phyloP scores from a whole-genome alignment of 768 basidiomycete species.

The Grammothele lineata region DNA sequence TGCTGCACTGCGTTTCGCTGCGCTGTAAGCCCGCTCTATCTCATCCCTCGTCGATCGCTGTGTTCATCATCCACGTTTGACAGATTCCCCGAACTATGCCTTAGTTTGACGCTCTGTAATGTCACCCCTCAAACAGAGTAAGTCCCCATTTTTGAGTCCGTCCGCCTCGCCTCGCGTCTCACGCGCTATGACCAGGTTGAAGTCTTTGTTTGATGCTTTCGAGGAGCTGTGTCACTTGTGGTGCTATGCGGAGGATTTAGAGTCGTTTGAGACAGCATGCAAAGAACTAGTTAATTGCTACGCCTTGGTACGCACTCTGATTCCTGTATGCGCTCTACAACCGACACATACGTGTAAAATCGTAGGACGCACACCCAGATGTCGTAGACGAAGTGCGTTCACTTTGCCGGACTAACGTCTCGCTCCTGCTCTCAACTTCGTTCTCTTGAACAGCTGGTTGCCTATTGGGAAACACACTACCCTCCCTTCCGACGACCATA shows the following conservation, averaged over 20 bases:
- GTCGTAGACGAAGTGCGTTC: constrained; percentile 59
- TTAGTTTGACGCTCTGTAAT: constrained; percentile 66
- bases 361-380: constrained; percentile 53
- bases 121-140: constrained; percentile 66
- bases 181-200: constrained; percentile 37
- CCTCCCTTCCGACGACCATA: constrained; percentile 53
- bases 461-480: constrained; percentile 54
- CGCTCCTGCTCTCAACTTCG: neutral
- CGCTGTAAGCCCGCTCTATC: constrained; percentile 43
- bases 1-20: constrained; percentile 58
- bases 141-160: constrained; percentile 20
- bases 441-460: constrained; percentile 46
- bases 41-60: neutral
- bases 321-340: too few relatives aligned
- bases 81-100: constrained; percentile 70
- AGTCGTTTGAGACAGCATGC: constrained; percentile 61
- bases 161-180: neutral
- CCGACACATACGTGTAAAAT: too few relatives aligned
- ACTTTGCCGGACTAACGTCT: neutral
- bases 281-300: constrained; percentile 55
- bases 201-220: constrained; percentile 56
- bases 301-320: constrained; percentile 43
- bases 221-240: constrained; percentile 61
- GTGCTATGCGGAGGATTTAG: constrained; percentile 63
- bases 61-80: neutral